phyloP scores from a whole-genome alignment of 2,329 filamentous ascomycete genomes.

The Aureobasidium sp. region DNA sequence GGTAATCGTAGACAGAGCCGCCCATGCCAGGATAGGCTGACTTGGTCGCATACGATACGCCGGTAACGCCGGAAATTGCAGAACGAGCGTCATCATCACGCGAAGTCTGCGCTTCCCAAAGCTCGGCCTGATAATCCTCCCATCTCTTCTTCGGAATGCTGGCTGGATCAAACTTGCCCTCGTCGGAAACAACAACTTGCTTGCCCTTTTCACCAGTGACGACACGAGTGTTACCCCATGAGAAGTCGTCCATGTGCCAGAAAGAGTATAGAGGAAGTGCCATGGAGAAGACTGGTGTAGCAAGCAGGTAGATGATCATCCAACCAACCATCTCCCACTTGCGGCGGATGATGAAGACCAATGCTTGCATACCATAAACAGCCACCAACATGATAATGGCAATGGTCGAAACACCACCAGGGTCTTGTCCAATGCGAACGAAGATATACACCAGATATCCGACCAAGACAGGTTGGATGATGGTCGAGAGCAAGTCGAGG shows the following conservation, averaged over 20 bases:
- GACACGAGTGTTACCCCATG: conserved; percentile 97
- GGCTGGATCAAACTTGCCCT: conserved; percentile 92
- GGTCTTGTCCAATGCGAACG: conserved; percentile 56
- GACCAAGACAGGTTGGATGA: conserved; percentile 85
- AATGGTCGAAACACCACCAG: conserved; percentile 65
- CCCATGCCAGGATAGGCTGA: conserved; percentile 44
- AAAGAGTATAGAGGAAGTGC: conserved; percentile 88
- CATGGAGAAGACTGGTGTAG: conserved; percentile 86
- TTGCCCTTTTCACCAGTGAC: conserved; percentile 90
- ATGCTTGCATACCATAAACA: conserved; percentile 94
- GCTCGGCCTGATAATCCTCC: conserved; percentile 97
- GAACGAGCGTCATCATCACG: conserved; percentile 69
- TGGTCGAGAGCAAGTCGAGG: conserved; percentile 80
- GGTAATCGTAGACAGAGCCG: conserved; percentile 51
- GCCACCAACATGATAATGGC: conserved; percentile 85
- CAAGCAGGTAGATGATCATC: conserved; percentile 94
- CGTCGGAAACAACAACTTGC: conserved; percentile 88
- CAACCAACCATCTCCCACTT: conserved; percentile 99
- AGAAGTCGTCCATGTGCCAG: conserved; percentile 99
- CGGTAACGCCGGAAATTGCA: conserved; percentile 71
- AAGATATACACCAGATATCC: conserved; percentile 88
- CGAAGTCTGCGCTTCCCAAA: conserved; percentile 87
- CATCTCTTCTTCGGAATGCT: conserved; percentile 96
- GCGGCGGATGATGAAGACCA: conserved; percentile 92
- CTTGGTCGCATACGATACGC: conserved; percentile 76